phyloP scores from a whole-genome alignment of 148 eudicot genomes.

The Fagopyrum esculentum region DNA sequence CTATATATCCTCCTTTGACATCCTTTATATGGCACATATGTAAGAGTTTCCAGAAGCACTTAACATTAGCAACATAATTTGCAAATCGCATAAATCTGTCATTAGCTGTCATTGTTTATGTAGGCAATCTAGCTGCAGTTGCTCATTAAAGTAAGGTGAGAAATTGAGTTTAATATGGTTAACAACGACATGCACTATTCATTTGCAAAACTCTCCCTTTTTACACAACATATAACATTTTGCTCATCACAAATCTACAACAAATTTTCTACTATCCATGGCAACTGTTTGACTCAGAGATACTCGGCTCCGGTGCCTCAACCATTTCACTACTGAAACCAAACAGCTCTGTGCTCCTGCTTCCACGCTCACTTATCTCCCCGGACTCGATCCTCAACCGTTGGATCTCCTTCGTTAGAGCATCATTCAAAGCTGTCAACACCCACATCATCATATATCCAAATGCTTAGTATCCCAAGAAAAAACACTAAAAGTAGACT shows the following conservation, averaged over 20 bases:
- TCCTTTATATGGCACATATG: neutral
- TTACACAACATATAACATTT: neutral
- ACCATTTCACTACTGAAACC: constrained; percentile 59
- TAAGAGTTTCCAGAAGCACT: neutral
- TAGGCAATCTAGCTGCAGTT: too few relatives aligned
- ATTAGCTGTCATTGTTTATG: too few relatives aligned
- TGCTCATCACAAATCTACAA: neutral
- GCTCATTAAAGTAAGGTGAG: too few relatives aligned
- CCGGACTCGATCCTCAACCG: constrained; percentile 72
- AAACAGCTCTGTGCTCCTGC: constrained; percentile 33
- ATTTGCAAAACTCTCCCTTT: too few relatives aligned
- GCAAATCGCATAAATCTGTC: too few relatives aligned
- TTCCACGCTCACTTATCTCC: constrained; percentile 46
- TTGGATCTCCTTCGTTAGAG: constrained; percentile 80
- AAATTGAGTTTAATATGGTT: too few relatives aligned
- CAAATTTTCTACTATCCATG: constrained; percentile 4
- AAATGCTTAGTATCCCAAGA: neutral
- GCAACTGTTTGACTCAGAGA: constrained; percentile 28
- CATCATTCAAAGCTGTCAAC: constrained; percentile 77
- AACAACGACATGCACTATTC: too few relatives aligned
- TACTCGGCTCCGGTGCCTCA: constrained; percentile 27
- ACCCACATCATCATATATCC: neutral
- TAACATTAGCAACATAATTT: too few relatives aligned
- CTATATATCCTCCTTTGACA: neutral
- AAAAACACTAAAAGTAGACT: neutral